Evolutionary conservation across 495 filamentous ascomycete genomes (phyloP).

Genomic region (Cudoniella acicularis): DNA sequence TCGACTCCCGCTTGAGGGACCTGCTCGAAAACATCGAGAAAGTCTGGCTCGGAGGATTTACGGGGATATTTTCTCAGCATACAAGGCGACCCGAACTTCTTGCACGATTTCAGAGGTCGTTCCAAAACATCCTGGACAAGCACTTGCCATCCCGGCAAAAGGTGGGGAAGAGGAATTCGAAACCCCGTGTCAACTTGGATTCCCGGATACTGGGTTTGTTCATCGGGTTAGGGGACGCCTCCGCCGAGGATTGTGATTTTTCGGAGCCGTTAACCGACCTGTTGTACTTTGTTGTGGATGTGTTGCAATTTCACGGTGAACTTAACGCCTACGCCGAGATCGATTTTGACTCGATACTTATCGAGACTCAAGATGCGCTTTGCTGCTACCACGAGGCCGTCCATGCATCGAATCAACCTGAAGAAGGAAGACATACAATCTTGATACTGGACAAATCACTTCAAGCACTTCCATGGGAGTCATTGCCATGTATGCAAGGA

Average conservation of each 20-base stretch:
- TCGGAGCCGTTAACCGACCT: constrained; percentile 86
- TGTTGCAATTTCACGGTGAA: constrained; percentile 94
- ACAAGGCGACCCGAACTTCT: constrained; percentile 56
- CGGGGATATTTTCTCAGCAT: constrained; percentile 80
- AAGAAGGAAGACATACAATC: constrained; percentile 66
- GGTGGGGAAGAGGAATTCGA: constrained; percentile 41
- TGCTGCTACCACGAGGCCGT: constrained; percentile 67
- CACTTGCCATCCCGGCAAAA: constrained; percentile 85
- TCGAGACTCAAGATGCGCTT: constrained; percentile 79
- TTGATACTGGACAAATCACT: constrained; percentile 89
- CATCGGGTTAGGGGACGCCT: constrained; percentile 74
- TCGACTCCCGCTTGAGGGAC: constrained; percentile 74
- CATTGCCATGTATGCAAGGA: constrained; percentile 78
- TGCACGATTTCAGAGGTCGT: constrained; percentile 67
- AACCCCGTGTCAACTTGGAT: constrained; percentile 59
- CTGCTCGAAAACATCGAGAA: constrained; percentile 82
- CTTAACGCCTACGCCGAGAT: constrained; percentile 97
- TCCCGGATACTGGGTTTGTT: constrained; percentile 81
- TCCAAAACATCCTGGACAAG: constrained; percentile 79
- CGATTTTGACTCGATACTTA: constrained; percentile 85
- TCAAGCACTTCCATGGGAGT: constrained; percentile 94
- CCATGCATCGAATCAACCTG: constrained; percentile 20
- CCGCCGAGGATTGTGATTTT: constrained; percentile 59
- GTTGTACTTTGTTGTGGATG: constrained; percentile 93
- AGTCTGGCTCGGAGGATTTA: constrained; percentile 93